phyloP scores from a whole-genome alignment of 805 yeast species.

The Myxozyma geophila region DNA sequence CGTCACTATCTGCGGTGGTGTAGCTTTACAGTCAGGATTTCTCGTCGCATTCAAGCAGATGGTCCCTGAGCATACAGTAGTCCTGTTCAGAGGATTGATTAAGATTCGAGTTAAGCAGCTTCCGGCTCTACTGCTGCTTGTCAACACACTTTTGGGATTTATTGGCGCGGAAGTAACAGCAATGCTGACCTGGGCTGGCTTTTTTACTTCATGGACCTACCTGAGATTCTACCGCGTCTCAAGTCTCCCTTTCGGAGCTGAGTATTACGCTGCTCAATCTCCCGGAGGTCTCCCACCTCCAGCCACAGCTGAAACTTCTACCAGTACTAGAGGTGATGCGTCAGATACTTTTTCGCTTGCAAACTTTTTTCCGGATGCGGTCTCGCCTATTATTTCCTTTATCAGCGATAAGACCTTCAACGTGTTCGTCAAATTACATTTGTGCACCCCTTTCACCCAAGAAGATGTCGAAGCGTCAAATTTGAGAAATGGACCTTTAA shows the following conservation, averaged over 20 bases:
- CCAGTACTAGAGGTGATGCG: conserved; percentile 74
- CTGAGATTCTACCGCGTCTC: conserved; percentile 62
- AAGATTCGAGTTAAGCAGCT: conserved; percentile 52
- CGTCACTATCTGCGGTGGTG: conserved; percentile 57
- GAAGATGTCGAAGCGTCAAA: conserved; percentile 35
- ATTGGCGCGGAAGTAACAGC: conserved; percentile 42
- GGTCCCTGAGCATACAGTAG: conserved; percentile 63
- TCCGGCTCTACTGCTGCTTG: conserved; percentile 48
- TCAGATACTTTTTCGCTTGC: conserved; percentile 84
- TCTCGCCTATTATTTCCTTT: conserved; percentile 45
- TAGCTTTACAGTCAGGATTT: conserved; percentile 61
- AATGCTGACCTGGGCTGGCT: conserved; percentile 49
- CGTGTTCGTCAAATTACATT: conserved; percentile 23
- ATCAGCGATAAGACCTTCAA: conserved; percentile 12
- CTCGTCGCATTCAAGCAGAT: conserved; percentile 69
- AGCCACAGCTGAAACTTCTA: conserved; percentile 18
- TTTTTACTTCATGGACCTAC: conserved; percentile 73
- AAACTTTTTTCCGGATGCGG: conserved; percentile 76
- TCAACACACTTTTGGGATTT: conserved; percentile 40
- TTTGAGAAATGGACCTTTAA: conserved; percentile 28
- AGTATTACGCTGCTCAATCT: conserved; percentile 14
- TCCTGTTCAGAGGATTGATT: conserved; percentile 53
- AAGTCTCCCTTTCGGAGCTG: conserved; percentile 8
- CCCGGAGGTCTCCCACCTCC: conserved; percentile 28
- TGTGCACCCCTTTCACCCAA: conserved; percentile 33